Evolutionary conservation across 73 alveolate genomes (phyloP), one percentile per base, ranked within the genome.

Genomic region (Paramecium octaurelia): DNA sequence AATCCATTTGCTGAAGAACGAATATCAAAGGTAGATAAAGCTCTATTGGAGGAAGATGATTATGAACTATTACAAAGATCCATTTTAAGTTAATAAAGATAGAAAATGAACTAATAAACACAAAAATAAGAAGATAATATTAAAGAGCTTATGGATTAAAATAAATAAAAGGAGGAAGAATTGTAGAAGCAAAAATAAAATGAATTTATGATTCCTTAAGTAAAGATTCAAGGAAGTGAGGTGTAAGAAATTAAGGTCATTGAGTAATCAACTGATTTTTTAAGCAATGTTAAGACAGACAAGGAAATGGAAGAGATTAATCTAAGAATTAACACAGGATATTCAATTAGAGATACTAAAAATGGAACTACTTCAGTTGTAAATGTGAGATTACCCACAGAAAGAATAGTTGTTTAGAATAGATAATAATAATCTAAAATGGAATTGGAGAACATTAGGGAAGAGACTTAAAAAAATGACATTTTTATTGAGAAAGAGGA

Each of bases 281-380:
- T 77, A 2, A 77, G 90, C 11, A 77, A 46, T 43, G 90, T 77
- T 42, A 77, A 77, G 46, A 77, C 90, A 21, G 90, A 77, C 10
- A 77, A 24, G 24, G 75, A 77, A 43, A 43, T 77, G 71, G 90
- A 77, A 40, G 90, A 77, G 50, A 40, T 77, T 3, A 77, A 77
- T 16, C 8, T 73, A 2, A 76, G 69, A 76, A 40, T 76, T 76
- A 77, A 23, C 31, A 36, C 90, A 42, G 71, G 54, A 8, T 77
- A 77, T 43, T 40, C 94, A 31, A 57, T 88, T 2, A 88, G 50
- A 57, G 94, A 88, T 70, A 42, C 69, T 24, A 59, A 43, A 31
- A 70, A 50, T 88, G 94, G 94, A 31, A 88, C 91, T 16, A 54
- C 93, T 9, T 70, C 91, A 57, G 83, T 88, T 43, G 89, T 88